Conservation (phyloP, 768 basidiomycete genomes). For the Auricularia cornea region DNA sequence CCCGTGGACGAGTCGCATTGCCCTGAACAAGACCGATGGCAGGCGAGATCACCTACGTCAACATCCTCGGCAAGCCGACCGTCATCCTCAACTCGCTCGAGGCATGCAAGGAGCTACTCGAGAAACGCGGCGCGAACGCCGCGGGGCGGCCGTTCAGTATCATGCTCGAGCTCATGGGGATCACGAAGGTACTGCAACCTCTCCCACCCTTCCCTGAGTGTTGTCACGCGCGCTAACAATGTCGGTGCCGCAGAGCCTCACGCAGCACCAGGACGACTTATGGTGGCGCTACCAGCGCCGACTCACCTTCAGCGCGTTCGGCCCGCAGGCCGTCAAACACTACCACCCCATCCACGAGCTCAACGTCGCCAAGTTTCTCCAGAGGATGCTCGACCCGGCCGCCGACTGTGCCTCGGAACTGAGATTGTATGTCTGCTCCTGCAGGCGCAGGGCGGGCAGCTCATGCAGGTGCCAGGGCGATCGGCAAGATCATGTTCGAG, state of each 20-base stretch:
- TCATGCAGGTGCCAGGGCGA: neutral
- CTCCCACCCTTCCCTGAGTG: no score
- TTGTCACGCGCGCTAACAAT: neutral
- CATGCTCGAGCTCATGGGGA: neutral
- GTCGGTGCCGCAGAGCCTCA: neutral
- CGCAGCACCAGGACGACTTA: neutral
- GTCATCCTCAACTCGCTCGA: constrained; percentile 2
- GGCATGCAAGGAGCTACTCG: neutral
- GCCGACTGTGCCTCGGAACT: neutral
- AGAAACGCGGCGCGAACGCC: neutral
- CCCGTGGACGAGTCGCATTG: neutral
- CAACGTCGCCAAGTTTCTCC: neutral
- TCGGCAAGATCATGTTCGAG: neutral
- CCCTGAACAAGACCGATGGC: neutral
- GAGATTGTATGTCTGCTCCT: neutral
- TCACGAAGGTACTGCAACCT: neutral
- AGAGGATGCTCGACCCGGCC: neutral
- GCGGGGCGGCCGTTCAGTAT: neutral
- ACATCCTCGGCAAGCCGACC: neutral
- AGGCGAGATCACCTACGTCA: neutral
- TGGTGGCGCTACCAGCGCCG: neutral
- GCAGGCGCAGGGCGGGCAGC: neutral
- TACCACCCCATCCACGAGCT: neutral
- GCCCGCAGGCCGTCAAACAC: neutral
- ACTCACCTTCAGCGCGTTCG: neutral